Evolutionary conservation across 2,329 filamentous ascomycete genomes (phyloP).

Genomic region (Fusarium kyushuense): DNA sequence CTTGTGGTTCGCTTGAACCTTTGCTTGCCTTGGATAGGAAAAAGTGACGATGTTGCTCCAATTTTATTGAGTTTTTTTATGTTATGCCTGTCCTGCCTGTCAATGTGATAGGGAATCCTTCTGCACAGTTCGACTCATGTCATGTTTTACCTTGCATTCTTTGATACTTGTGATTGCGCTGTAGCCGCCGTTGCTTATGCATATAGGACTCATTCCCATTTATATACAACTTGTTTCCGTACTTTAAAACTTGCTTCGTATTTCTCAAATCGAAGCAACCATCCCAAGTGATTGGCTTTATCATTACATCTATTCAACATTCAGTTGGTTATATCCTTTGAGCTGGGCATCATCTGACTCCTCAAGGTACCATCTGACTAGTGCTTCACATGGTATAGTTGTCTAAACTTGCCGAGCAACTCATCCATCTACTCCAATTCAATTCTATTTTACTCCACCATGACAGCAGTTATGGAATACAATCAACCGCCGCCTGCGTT

Average conservation of each 20-base stretch:
- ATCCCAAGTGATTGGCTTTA: not conserved
- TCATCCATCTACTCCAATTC: conserved; percentile 1
- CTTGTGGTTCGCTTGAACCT: conserved; percentile 14
- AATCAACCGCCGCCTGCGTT: conserved; percentile 13
- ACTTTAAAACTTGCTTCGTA: not conserved
- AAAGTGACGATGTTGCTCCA: conserved; percentile 31
- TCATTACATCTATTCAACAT: not conserved
- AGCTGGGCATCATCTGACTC: conserved; percentile 25
- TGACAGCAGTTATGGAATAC: conserved; percentile 15
- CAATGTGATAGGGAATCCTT: conserved; percentile 24
- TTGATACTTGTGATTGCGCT: conserved; percentile 6
- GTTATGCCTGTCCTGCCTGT: not conserved
- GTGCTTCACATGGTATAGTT: not conserved
- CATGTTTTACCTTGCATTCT: not conserved
- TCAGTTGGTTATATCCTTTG: not conserved
- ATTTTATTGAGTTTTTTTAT: conserved; percentile 28
- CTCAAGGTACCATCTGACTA: conserved; percentile 24
- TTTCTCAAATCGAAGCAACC: not conserved
- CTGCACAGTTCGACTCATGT: conserved; percentile 28
- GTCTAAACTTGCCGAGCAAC: not conserved
- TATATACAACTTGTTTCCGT: not conserved
- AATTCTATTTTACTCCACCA: not conserved
- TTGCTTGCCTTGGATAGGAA: conserved; percentile 3
- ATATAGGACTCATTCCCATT: not conserved
- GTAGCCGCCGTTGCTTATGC: not conserved